Conservation (phyloP, 805 yeast species). For the Ogataea salicorniae region DNA sequence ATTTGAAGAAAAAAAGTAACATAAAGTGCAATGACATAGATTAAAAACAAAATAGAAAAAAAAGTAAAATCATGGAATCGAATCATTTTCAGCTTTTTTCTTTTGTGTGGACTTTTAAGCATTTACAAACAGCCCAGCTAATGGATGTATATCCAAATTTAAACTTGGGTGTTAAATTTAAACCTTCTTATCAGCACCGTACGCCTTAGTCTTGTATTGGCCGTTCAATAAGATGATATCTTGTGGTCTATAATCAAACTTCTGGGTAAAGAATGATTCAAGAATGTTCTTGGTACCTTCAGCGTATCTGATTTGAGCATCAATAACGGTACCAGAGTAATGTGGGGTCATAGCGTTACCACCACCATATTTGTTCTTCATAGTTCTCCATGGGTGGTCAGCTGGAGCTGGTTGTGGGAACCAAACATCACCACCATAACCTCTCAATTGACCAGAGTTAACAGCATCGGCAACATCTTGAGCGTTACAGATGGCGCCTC, state of each 20-base stretch:
- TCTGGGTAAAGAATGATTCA: constrained; percentile 55
- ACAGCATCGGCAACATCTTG: constrained; percentile 76
- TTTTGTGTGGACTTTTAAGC: no score
- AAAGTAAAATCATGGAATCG: no score
- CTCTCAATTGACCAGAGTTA: constrained; percentile 60
- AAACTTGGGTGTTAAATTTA: neutral
- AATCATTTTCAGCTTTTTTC: no score
- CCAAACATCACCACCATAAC: constrained; percentile 88
- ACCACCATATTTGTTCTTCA: constrained; percentile 60
- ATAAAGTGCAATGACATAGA: no score
- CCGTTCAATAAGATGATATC: constrained; percentile 71
- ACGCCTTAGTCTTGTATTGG: constrained; percentile 66
- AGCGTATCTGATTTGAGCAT: constrained; percentile 74
- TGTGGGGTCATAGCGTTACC: constrained; percentile 88
- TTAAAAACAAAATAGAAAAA: no score
- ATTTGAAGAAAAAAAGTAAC: no score
- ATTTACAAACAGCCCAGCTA: neutral
- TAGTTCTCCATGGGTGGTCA: constrained; percentile 71
- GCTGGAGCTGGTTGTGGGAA: constrained; percentile 78
- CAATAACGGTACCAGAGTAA: constrained; percentile 72
- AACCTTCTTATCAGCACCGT: constrained; percentile 47
- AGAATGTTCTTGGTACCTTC: constrained; percentile 63
- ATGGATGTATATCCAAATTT: neutral
- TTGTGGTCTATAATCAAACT: constrained; percentile 66
- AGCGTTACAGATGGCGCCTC: constrained; percentile 74